Evolutionary conservation across 176 grass and related monocot species (phyloP), one percentile per base, ranked within the genome.

Genomic region (Musa beccarii): DNA sequence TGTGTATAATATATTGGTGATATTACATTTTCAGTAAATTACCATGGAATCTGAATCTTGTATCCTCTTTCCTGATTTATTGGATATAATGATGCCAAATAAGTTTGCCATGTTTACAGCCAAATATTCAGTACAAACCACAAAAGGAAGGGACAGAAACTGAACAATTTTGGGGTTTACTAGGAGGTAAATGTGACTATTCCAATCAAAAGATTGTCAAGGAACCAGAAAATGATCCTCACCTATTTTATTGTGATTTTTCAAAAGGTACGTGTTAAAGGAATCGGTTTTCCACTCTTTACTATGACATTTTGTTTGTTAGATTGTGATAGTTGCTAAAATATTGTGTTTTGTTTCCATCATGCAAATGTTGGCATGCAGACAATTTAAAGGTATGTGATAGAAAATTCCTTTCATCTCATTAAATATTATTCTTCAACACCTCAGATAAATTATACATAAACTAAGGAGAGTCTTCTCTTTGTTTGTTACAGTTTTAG

Each of bases 131-230:
- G 43, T 53, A 63, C 43, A 77, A 66, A 77, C 59, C 75, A 53
- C 75, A 26, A 76, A 90, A 84, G 70, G 93, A 97, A 83, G 85
- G 90, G 52, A 86, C 81, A 71, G 93, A 97, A 84, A 72, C 84
- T 11, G 93, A 93, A 24, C 79, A 76, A 49, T 97, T 97, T 52
- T 97, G 93, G 93, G 72, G 75, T 80, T 74, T 78, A 70, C 68
- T 97, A 85, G 87, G 90, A 68, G 88, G 88, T 79, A 86, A 73
- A 87, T 51, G 79, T 59, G 93, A 90, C n/a, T 88, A 93, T 77
- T 79, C 86, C 1, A 90, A 74, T 66, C 85, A 90, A 72, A 97
- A 92, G 79, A 53, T 16, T 22, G 51, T 67, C 51, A 92, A 79
- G 70, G 73, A 80, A 76, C 79, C 71, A 72, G 78, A 85, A 52